Evolutionary conservation across 768 basidiomycete species (phyloP).

Genomic region (Cubamyces lactineus): DNA sequence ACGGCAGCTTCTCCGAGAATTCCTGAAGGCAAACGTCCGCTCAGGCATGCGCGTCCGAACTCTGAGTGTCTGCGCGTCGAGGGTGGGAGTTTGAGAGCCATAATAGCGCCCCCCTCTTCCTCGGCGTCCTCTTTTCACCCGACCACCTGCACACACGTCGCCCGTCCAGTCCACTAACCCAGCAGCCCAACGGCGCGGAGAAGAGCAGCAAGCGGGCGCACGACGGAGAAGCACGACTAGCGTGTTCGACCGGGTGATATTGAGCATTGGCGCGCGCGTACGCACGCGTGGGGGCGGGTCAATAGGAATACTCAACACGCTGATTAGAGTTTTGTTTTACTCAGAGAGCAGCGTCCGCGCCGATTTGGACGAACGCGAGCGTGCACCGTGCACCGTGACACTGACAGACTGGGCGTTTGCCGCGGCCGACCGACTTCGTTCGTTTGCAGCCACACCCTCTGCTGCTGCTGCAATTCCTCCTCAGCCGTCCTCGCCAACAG

Average conservation of each 20-base stretch:
- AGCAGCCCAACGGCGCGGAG: background rate
- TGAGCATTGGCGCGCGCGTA: background rate
- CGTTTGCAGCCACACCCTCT: background rate
- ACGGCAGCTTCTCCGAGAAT: constrained; percentile 27
- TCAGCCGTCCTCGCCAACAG: no score
- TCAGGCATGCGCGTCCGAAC: constrained; percentile 6
- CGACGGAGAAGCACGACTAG: no score
- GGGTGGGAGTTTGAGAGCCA: background rate
- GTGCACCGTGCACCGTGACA: no score
- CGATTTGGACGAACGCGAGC: constrained; percentile 1
- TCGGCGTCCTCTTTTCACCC: no score
- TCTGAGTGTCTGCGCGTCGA: background rate
- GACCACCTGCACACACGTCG: no score
- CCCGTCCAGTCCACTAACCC: background rate
- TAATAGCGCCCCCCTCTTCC: background rate
- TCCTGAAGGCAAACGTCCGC: constrained; percentile 8
- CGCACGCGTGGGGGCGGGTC: background rate
- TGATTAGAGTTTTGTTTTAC: constrained; percentile 20
- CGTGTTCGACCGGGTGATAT: no score
- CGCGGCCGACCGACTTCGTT: background rate
- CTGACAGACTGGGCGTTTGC: background rate
- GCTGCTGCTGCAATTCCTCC: no score
- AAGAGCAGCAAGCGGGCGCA: no score
- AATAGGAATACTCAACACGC: background rate
- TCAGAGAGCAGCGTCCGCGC: constrained; percentile 7